phyloP scores from a whole-genome alignment of 441 rosid genomes.

The Monsonia emarginata region DNA sequence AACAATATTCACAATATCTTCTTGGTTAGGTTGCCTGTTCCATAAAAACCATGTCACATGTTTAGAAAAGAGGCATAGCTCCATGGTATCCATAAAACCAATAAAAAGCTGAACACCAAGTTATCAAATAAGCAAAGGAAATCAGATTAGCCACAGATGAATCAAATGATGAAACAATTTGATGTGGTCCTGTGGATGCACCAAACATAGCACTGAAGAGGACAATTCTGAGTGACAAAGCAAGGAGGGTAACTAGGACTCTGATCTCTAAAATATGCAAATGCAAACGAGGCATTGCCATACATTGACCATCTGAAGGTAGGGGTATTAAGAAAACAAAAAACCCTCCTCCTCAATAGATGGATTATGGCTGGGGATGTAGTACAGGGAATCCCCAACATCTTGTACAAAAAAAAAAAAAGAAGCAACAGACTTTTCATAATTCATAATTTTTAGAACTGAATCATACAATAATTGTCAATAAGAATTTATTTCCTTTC shows the following conservation, averaged over 20 bases:
- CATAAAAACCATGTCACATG: conserved; percentile 14
- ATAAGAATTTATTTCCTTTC: too few relatives aligned
- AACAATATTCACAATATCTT: conserved; percentile 78
- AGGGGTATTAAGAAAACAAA: too few relatives aligned
- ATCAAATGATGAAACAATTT: neutral
- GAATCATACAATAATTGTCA: too few relatives aligned
- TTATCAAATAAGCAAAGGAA: neutral
- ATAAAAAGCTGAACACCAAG: neutral
- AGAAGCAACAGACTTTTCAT: too few relatives aligned
- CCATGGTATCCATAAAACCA: neutral
- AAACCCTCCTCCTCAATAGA: too few relatives aligned
- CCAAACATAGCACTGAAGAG: neutral
- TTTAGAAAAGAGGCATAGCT: conserved; percentile 17
- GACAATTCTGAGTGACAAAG: neutral
- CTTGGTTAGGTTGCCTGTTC: conserved; percentile 77
- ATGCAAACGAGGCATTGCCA: neutral
- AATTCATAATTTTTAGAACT: too few relatives aligned
- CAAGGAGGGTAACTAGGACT: neutral
- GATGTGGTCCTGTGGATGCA: neutral
- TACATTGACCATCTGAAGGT: neutral
- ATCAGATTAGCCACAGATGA: neutral
- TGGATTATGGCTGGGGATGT: too few relatives aligned
- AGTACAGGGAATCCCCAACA: too few relatives aligned
- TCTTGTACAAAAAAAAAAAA: too few relatives aligned
- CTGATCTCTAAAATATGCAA: neutral